Evolutionary conservation across 2,329 filamentous ascomycete species (phyloP).

Genomic region (Macrophomina tecta): DNA sequence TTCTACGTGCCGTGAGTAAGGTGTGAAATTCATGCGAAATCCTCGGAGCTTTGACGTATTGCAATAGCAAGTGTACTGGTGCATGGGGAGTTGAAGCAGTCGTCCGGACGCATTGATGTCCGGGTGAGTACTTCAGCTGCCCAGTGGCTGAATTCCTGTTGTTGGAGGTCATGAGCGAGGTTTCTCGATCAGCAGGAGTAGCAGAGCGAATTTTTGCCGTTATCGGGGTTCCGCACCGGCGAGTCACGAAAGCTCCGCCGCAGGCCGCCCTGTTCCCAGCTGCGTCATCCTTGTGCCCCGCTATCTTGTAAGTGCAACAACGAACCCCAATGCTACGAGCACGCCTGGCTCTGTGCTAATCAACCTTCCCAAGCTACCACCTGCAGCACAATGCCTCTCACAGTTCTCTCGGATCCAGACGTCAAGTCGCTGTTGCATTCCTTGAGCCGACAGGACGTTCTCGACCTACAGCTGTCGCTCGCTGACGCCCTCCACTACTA

Average conservation of each 20-base stretch:
- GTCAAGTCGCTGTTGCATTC: slow-evolving; percentile 62
- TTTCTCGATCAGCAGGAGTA: too few relatives aligned
- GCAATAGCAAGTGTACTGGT: too few relatives aligned
- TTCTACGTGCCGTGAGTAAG: neutral
- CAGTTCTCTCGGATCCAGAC: slow-evolving; percentile 63
- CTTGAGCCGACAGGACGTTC: slow-evolving; percentile 62
- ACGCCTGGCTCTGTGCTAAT: neutral
- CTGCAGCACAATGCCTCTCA: slow-evolving; percentile 60
- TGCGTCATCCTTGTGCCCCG: neutral
- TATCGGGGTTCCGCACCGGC: slow-evolving; percentile 14
- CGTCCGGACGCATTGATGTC: too few relatives aligned
- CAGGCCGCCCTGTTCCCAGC: neutral
- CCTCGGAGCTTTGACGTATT: too few relatives aligned
- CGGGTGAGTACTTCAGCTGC: too few relatives aligned
- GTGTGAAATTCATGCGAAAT: too few relatives aligned
- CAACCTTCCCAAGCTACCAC: neutral
- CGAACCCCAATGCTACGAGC: neutral
- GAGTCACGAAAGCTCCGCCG: neutral
- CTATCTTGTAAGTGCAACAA: neutral
- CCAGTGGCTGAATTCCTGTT: too few relatives aligned
- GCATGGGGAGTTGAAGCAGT: too few relatives aligned
- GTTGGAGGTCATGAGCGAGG: too few relatives aligned
- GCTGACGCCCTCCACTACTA: slow-evolving; percentile 69
- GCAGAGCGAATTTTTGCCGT: neutral
- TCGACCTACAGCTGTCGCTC: slow-evolving; percentile 63